phyloP scores from a whole-genome alignment of 2,329 filamentous ascomycete species.

The Fusarium piperis region DNA sequence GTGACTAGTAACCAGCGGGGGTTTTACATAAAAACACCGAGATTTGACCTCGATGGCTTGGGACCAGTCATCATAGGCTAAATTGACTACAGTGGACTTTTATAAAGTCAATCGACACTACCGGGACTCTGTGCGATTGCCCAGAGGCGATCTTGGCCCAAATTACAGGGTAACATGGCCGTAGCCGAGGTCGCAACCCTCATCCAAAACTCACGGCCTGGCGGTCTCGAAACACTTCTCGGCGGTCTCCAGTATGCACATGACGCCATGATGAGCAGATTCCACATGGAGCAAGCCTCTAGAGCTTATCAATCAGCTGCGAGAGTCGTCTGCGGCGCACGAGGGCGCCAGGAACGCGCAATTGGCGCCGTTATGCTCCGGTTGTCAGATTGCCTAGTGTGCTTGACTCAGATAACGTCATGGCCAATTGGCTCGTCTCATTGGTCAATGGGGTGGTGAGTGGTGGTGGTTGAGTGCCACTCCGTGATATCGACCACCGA shows the following conservation, averaged over 20 bases:
- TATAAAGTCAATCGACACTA: background rate
- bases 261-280: slow-evolving; percentile 20
- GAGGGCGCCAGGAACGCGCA: slow-evolving; percentile 1
- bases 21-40: background rate
- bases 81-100: background rate
- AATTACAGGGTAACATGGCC: background rate
- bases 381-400: background rate
- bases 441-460: slow-evolving; percentile 23
- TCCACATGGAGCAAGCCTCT: background rate
- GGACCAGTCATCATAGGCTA: background rate
- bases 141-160: background rate
- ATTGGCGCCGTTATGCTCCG: background rate
- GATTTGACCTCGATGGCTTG: background rate
- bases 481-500: slow-evolving; percentile 40
- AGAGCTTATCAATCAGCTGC: slow-evolving; percentile 14
- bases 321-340: background rate
- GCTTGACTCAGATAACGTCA: slow-evolving; percentile 25
- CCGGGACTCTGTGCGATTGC: background rate
- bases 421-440: background rate
- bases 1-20: background rate
- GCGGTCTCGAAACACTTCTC: background rate
- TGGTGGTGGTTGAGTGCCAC: slow-evolving; percentile 32
- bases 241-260: background rate
- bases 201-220: background rate
- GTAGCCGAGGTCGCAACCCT: background rate